Evolutionary conservation across 2,329 filamentous ascomycete genomes (phyloP).

Genomic region (Coniochaeta sp.): DNA sequence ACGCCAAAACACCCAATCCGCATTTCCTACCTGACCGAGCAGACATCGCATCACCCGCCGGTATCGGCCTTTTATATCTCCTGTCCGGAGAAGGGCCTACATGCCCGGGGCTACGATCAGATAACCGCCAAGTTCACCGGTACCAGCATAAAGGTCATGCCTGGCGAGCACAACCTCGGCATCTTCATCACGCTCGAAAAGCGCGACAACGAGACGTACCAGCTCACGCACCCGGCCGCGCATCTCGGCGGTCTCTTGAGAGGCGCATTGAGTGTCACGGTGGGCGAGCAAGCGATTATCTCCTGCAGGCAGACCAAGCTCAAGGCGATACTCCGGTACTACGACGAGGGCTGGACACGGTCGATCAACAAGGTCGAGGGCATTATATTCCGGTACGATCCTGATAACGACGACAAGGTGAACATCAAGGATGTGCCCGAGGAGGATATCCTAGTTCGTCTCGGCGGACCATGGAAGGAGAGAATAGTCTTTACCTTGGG

Average conservation of each 20-base stretch:
- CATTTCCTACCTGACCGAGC: conserved; percentile 91
- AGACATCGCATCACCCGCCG: conserved; percentile 95
- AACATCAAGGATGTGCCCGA: conserved; percentile 82
- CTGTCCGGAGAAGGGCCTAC: conserved; percentile 84
- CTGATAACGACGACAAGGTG: conserved; percentile 72
- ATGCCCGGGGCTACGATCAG: conserved; percentile 87
- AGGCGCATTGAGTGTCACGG: conserved; percentile 81
- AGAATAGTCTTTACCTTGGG: conserved; percentile 55
- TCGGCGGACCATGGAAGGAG: conserved; percentile 82
- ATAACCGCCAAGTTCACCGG: conserved; percentile 97
- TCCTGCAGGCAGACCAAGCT: conserved; percentile 84
- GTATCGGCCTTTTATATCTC: conserved; percentile 93
- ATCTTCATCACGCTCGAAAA: conserved; percentile 87
- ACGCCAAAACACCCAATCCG: conserved; percentile 49
- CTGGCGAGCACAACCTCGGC: conserved; percentile 88
- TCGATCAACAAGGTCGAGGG: conserved; percentile 88
- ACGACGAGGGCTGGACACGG: conserved; percentile 92
- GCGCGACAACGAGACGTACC: conserved; percentile 81
- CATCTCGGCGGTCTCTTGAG: conserved; percentile 82
- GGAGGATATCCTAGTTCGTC: conserved; percentile 70
- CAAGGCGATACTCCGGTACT: conserved; percentile 87
- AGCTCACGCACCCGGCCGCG: conserved; percentile 89
- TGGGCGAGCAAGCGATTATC: conserved; percentile 82
- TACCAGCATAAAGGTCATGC: conserved; percentile 83
- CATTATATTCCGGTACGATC: conserved; percentile 84